Conservation (phyloP, 306 rosid species). For the Gillenia trifoliata region DNA sequence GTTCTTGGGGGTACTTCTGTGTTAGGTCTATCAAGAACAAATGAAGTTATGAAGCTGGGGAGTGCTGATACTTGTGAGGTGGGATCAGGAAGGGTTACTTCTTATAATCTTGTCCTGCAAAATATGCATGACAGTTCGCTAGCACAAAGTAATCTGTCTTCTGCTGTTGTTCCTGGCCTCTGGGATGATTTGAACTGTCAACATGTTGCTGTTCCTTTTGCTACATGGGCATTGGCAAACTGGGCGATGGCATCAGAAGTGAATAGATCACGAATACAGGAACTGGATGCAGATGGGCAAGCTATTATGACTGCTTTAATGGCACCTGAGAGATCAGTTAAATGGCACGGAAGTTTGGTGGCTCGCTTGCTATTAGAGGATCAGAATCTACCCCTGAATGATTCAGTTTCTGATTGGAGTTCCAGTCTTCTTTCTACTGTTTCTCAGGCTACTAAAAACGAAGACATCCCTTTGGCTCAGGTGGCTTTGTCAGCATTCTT, state of each 20-base stretch:
- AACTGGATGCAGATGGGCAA: conserved; percentile 80
- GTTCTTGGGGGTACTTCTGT: conserved; percentile 78
- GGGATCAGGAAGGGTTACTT: conserved; percentile 26
- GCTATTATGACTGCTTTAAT: conserved; percentile 85
- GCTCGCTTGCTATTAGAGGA: conserved; percentile 77
- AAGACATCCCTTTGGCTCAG: conserved; percentile 75
- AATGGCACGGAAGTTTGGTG: conserved; percentile 94
- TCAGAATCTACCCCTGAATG: conserved; percentile 55
- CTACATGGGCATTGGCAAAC: conserved; percentile 96
- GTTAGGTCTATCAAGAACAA: conserved; percentile 66
- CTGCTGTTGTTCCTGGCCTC: conserved; percentile 89
- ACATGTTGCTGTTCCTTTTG: conserved; percentile 98
- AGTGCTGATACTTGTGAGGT: conserved; percentile 24
- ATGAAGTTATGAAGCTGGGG: conserved; percentile 39
- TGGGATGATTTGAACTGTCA: conserved; percentile 97
- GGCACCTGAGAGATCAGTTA: conserved; percentile 97
- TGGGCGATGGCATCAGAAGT: conserved; percentile 76
- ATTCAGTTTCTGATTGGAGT: conserved; percentile 88
- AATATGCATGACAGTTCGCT: conserved; percentile 38
- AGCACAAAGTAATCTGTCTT: conserved; percentile 30
- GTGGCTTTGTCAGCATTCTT: conserved; percentile 77
- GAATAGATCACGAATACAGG: conserved; percentile 73
- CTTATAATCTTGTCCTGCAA: conserved; percentile 28
- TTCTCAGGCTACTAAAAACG: conserved; percentile 75
- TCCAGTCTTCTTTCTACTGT: conserved; percentile 82